Evolutionary conservation across 495 filamentous ascomycete species (phyloP), one percentile per base, ranked within the genome.

Genomic region (Xylaria acuta): DNA sequence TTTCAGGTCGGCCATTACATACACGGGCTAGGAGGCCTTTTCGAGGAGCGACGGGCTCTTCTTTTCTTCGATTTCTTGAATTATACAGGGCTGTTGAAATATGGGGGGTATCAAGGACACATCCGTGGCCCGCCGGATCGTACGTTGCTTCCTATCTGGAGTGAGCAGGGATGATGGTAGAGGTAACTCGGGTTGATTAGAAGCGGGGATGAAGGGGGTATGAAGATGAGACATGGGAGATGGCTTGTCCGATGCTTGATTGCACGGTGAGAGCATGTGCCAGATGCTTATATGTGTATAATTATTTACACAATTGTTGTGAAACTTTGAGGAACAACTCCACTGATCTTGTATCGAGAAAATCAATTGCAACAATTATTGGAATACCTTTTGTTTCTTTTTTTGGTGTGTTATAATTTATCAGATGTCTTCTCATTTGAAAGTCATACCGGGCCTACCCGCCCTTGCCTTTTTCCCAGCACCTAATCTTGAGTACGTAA

Each of bases 161-260:
- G 30, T 12, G 32, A 8, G 30, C 20, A 36, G 43, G 18, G 27
- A 12, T n/a, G 4, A 43, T 32, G 8, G 8, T 53, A 53, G 30
- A 18, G 18, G 34, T 38, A 38, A 30, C 32, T 36, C 34, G 4
- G 32, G 64, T 49, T 51, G 30, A 18, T 16, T 53, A 53, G 64
- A 51, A 30, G 5, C 12, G 40, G 40, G 40, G 62, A 47, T 32
- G 62, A 32, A n/a, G 38, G 5, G 25, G 41, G 8, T 32, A 66
- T 38, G 45, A n/a, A 20, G 64, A 65, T 65, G 63, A 34, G 63
- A 34, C 30, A 65, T 65, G 63, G 32, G 54, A 32, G 54, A 64
- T 47, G 62, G 41, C 38, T 16, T 34, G 38, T n/a, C 38, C 7
- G n/a, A 45, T 43, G 25, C 62, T 64, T n/a, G 14, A 30, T 45